Conservation (phyloP, 2,329 filamentous ascomycete species). For the Juglanconis sp. region DNA sequence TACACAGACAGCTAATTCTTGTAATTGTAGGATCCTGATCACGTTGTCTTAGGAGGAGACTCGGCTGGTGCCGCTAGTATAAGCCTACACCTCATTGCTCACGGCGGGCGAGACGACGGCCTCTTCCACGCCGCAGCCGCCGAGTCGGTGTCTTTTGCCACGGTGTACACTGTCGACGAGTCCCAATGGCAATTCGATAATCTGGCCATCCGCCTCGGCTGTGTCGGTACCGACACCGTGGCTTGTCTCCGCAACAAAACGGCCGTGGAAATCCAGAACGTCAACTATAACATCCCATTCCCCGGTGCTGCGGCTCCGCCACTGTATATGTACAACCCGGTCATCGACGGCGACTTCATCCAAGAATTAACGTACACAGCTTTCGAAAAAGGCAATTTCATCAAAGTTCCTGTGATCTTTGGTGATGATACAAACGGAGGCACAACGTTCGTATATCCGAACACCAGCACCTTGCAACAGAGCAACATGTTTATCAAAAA, state of each 20-base stretch:
- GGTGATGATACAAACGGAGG: conserved; percentile 64
- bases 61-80: conserved; percentile 67
- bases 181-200: conserved; percentile 52
- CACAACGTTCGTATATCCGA: conserved; percentile 54
- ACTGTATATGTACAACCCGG: conserved; percentile 52
- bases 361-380: conserved; percentile 46
- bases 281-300: conserved; percentile 40
- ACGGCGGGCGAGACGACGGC: conserved; percentile 44
- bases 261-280: conserved; percentile 37
- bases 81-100: conserved; percentile 59
- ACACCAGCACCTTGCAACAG: conserved; percentile 42
- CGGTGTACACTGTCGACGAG: conserved; percentile 42
- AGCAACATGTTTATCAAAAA: conserved; percentile 54
- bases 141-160: conserved; percentile 50
- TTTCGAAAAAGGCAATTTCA: conserved; percentile 29
- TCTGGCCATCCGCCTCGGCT: conserved; percentile 41
- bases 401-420: conserved; percentile 12
- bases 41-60: conserved; percentile 66
- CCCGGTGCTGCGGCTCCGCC: conserved; percentile 35
- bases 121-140: conserved; percentile 51
- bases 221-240: conserved; percentile 36
- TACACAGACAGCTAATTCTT: background rate
- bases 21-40: conserved; percentile 46
- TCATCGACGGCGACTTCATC: conserved; percentile 53
- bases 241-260: conserved; percentile 44